Base-by-base conservation (phyloP, 2,329 filamentous ascomycete genomes). In the Daldinia sp. region DNA sequence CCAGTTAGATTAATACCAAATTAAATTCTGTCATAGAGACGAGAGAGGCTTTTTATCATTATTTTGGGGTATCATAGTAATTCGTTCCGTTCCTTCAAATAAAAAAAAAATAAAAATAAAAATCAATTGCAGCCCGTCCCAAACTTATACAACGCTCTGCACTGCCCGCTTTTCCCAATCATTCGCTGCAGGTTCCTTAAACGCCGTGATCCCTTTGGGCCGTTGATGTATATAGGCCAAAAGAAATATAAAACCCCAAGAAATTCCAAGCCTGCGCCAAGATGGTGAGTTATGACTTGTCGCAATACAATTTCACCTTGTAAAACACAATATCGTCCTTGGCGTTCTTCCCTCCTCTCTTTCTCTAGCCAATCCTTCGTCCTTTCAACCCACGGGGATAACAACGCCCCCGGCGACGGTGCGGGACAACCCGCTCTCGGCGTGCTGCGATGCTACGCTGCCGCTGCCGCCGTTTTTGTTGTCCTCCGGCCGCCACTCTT, bases 1-100 rank as follows among this genome's bases (percentile, higher is more conserved):
- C 46, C 64, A 58, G 55, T 39, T 54, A 66, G 58, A 57, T 62
- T 56, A 63, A 62, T 62, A 41, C 61, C 61, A 64, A 62, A 69
- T 63, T 46, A 20, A 57, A 57, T 48, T 18, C 15, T 63, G 28
- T 46, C 44, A 60, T 62, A 61, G 60, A 67, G 60, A 66, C 42
- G 61, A 60, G 57, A 63, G 55, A 37, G 50, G 62, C 39, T 55
- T 57, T 35, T 67, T 71, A 59, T 68, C 33, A 30, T 35, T 56
- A 70, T 66, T 60, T 67, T 41, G 62, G n/a, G 73, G 72, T 74
- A 74, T 74, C 73, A 72, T 67, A 58, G 60, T 68, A 60, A 63
- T 63, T 59, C 50, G 13, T 68, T 41, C 28, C 54, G 42, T 63
- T 41, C 53, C 7, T 35, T 56, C 44, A 28, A 64, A 69, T 62